A percentile compares a stretch with the other conserved stretches of the same genome.
phyloP scores from a whole-genome alignment of 768 basidiomycete species.

The Lactifluus subvellereus region DNA sequence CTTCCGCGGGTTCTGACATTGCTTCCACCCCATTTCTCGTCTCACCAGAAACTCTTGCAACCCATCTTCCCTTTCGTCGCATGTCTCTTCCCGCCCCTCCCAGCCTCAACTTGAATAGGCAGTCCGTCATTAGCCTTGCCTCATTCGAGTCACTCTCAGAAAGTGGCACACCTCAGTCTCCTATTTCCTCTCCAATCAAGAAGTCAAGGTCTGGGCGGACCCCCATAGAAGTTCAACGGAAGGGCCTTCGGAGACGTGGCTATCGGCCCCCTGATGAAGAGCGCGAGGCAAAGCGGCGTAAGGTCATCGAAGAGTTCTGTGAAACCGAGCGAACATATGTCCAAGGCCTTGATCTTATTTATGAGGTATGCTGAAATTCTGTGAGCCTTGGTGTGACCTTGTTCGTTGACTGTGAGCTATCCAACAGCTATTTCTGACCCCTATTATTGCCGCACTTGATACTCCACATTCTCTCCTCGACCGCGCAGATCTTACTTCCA shows the following conservation, averaged over 20 bases:
- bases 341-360: constrained; percentile 75
- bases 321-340: constrained; percentile 79
- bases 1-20: constrained; percentile 16
- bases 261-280: constrained; percentile 41
- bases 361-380: constrained; percentile 48
- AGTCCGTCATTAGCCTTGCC: constrained; percentile 63
- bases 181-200: constrained; percentile 29
- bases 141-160: constrained; percentile 72
- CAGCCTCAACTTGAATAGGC: constrained; percentile 43
- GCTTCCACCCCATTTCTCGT: constrained; percentile 1
- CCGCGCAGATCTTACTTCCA: constrained; percentile 58
- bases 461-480: constrained; percentile 61
- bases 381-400: neutral
- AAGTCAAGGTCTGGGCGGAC: constrained; percentile 31
- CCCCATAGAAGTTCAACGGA: constrained; percentile 38
- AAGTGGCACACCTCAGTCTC: constrained; percentile 32
- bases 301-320: constrained; percentile 73
- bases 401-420: constrained; percentile 2
- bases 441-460: constrained; percentile 71
- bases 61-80: constrained; percentile 44
- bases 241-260: constrained; percentile 36
- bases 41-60: constrained; percentile 42
- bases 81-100: constrained; percentile 39
- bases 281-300: constrained; percentile 51
- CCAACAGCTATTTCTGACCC: constrained; percentile 73